These are phyloP conservation scores for Hyaloscypha variabilis DNA, from an alignment of 495 filamentous ascomycete species.

Conservation along the genomic window DNA sequence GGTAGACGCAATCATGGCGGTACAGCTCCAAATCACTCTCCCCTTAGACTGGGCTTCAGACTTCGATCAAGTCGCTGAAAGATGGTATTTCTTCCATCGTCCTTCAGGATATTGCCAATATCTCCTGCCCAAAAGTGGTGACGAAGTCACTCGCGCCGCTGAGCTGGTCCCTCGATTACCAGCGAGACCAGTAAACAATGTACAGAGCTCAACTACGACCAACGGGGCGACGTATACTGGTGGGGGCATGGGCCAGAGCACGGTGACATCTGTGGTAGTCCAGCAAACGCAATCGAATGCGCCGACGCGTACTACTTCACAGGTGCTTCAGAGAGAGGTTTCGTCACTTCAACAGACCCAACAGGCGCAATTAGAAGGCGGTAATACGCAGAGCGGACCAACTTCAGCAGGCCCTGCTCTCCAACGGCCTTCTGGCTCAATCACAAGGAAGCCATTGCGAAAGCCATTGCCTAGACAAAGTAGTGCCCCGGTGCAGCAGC, in stretches of 20 bases:
- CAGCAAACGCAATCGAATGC: neutral
- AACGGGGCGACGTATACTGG: neutral
- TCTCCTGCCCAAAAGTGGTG: slow-evolving; percentile 12
- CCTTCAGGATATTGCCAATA: slow-evolving; percentile 11
- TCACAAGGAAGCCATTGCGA: neutral
- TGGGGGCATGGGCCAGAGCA: neutral
- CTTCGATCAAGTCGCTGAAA: slow-evolving; percentile 8
- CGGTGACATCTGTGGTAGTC: neutral
- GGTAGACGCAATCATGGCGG: neutral
- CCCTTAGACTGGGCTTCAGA: slow-evolving; percentile 12
- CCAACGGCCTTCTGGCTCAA: neutral
- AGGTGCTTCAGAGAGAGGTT: neutral
- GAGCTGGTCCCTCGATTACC: neutral
- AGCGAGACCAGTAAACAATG: neutral
- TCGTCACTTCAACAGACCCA: neutral
- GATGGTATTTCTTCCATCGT: slow-evolving; percentile 18
- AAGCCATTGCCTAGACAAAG: neutral
- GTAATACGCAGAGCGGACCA: neutral
- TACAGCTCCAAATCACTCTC: neutral
- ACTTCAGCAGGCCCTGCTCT: neutral
- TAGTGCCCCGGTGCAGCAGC: neutral
- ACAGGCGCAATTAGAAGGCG: neutral
- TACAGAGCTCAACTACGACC: neutral
- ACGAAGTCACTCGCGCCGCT: slow-evolving; percentile 7
- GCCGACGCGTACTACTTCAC: neutral